Percentiles rank a stretch among this genome's conserved stretches.
Conservation (phyloP, 169 alveolate species). For the Cryptosporidium xiaoi region DNA sequence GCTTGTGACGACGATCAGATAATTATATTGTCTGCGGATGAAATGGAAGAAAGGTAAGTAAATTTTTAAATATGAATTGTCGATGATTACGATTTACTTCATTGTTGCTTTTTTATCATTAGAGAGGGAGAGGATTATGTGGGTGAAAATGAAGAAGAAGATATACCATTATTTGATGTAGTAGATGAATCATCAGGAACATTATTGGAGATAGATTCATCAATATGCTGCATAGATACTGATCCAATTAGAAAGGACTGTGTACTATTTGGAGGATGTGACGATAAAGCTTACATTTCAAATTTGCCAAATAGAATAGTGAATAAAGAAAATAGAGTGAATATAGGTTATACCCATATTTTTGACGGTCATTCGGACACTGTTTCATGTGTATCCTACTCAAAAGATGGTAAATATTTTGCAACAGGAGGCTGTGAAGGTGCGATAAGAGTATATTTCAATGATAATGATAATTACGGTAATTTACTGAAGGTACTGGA, state of each 20-base stretch:
- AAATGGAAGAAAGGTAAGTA: constrained; percentile 42
- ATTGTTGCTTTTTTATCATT: too few species aligned
- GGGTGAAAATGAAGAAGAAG: constrained; percentile 25
- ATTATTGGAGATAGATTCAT: constrained; percentile 11
- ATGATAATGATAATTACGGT: constrained; percentile 17
- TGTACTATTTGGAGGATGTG: constrained; percentile 66
- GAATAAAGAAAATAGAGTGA: not conserved
- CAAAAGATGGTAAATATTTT: constrained; percentile 71
- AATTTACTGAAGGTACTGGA: constrained; percentile 50
- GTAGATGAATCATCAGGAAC: constrained; percentile 60
- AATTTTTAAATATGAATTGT: not conserved
- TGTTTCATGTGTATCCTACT: constrained; percentile 71
- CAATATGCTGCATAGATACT: constrained; percentile 48
- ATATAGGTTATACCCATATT: not conserved
- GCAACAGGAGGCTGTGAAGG: constrained; percentile 78
- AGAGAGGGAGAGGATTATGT: not conserved
- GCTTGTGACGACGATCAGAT: constrained; percentile 29
- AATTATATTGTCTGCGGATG: constrained; percentile 39
- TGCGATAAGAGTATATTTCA: constrained; percentile 54
- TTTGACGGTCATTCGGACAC: constrained; percentile 71
- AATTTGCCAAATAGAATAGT: constrained; percentile 5
- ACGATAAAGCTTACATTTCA: constrained; percentile 66
- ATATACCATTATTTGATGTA: constrained; percentile 54
- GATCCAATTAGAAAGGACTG: constrained; percentile 35
- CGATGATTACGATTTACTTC: not conserved